Conservation (phyloP, 345 rosid genomes). For the Salix dunnii region DNA sequence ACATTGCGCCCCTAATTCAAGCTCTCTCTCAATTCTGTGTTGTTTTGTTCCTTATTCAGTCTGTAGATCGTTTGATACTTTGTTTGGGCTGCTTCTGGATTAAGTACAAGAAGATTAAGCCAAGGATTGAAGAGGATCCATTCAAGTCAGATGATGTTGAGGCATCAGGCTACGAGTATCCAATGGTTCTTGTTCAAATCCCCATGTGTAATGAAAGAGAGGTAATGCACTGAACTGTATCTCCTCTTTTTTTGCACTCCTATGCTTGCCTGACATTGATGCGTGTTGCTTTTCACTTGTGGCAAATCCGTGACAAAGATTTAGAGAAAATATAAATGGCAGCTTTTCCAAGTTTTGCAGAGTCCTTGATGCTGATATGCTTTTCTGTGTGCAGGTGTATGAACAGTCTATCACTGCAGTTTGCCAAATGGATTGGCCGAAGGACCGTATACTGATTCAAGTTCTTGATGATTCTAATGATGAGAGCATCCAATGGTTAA, state of each 20-base stretch:
- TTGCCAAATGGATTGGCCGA: conserved; percentile 87
- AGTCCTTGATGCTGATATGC: conserved; percentile 13
- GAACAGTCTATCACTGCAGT: conserved; percentile 81
- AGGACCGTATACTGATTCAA: conserved; percentile 59
- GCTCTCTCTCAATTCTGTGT: conserved; percentile 65
- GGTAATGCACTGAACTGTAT: conserved; percentile 34
- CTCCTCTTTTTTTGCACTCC: neutral
- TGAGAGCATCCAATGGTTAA: conserved; percentile 58
- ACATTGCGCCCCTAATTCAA: conserved; percentile 64
- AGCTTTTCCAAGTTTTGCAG: neutral
- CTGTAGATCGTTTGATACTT: conserved; percentile 67
- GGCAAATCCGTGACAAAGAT: neutral
- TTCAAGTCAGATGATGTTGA: conserved; percentile 55
- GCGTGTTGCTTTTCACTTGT: neutral
- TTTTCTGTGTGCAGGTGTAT: conserved; percentile 49
- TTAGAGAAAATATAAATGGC: neutral
- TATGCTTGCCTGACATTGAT: neutral
- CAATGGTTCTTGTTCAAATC: conserved; percentile 86
- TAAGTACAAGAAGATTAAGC: conserved; percentile 67
- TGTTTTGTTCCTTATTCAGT: conserved; percentile 66
- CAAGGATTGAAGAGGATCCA: conserved; percentile 49
- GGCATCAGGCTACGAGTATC: conserved; percentile 47
- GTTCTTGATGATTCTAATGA: conserved; percentile 82
- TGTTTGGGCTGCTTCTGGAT: conserved; percentile 81
- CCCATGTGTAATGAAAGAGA: conserved; percentile 85